Evolutionary conservation across 768 basidiomycete species (phyloP), one percentile per base, ranked within the genome.

Genomic region (Mycena floridula): DNA sequence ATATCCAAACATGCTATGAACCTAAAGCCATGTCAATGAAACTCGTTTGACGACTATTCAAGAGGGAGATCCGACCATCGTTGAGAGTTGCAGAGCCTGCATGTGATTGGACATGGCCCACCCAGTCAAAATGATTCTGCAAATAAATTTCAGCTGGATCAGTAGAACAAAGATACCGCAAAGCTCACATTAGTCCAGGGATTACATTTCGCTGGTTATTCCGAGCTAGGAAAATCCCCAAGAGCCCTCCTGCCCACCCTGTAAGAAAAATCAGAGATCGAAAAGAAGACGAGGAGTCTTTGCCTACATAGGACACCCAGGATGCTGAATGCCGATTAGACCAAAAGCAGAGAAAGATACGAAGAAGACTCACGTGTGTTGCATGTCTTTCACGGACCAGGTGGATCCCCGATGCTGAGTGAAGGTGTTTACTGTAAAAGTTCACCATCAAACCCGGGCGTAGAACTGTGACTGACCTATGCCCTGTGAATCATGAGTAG

Each of bases 371-470:
- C 57, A 89, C 81, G 89, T 91, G 61, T 95, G 92, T 55, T 94
- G 91, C 88, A 93, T 87, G 60, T 95, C 93, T 60, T 95, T 93
- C 43, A 84, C 85, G 2, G 81, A 85, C 93, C 93, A 95, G 1
- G 54, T 60, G 16, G 72, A 73, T 7, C 89, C 88, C 40, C 81
- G 85, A 58, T 96, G 92, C 56, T 92, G 89, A 0, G 92, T 94
- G 59, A 95, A 94, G 0, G 92, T 94, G 53, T 96, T 95, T 45
- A 96, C 85, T 79, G 54, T 46, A 25, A 45, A 60, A 52, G 53
- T 25, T 2, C 4, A n/a, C 25, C 46, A 49, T 23, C n/a, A 12
- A 5, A 37, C 21, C 22, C 26, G 21, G 40, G 12, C 21, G 21
- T 23, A 44, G 5, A 24, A 18, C 12, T 12, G 12, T 8, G 22